Base-by-base conservation (phyloP, 2,329 filamentous ascomycete species). In the Westerdykella ornata region DNA sequence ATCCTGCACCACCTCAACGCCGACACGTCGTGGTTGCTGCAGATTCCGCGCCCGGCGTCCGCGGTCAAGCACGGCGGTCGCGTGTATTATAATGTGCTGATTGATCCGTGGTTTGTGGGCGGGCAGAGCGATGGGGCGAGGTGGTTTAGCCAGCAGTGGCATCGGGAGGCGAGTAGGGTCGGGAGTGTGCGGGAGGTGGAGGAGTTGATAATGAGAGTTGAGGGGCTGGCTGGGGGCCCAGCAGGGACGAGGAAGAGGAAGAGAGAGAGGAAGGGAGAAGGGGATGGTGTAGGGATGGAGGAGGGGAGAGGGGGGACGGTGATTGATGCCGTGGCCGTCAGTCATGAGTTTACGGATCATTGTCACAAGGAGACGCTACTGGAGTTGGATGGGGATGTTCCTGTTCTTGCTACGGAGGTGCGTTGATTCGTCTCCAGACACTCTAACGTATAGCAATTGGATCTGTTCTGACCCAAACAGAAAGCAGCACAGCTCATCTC, bases 271-370 rank as follows among this genome's bases (percentile, higher is more conserved):
- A 68, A 70, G 33, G 73, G 84, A 19, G 80, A 84, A 54, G 74
- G 66, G 2, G 77, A 83, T 2, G 69, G 71, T 19, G 69, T 84
- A 11, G 22, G 12, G 22, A 41, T 53, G 3, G 44, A 38, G 4
- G 43, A 28, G 1, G 49, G 41, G 1, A 54, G 60, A 1, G 41
- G 45, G n/a, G 50, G 55, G 41, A 57, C 53, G 29, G 68, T 70
- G 34, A 73, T 84, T 20, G 80, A 84, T 55, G 74, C 66, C 2
- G 77, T 84, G 2, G 69, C 71, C 19, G 69, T 84, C 22, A 77
- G 72, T 13, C 80, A 84, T 54, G 80, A 84, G 56, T 84, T 84
- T 50, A 83, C 80, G 1, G 80, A 84, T 53, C 81, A 83, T 55
- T 83, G 79, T 59, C 80, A 84, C 53, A 69, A 74, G 45, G 70